Base-by-base conservation (phyloP, 768 basidiomycete species). In the Trametes coccinea region DNA sequence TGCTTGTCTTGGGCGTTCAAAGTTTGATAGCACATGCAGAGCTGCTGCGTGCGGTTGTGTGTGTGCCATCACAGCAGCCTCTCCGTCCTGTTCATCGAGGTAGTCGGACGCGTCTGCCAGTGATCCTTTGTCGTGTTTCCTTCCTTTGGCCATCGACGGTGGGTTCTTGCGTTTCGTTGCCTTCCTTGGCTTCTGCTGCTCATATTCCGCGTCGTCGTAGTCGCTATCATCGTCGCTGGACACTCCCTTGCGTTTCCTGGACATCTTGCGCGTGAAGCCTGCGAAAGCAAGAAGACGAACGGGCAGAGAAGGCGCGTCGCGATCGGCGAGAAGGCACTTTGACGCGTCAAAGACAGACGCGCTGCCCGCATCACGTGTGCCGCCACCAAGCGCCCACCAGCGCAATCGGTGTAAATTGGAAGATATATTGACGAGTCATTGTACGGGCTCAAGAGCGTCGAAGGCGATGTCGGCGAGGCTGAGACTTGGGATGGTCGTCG, bases 11-110 rank as follows among this genome's bases (percentile, higher is more conserved):
- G 86, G 73, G 22, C 76, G 61, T 13, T 68, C 72, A 16, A 80
- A 71, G 41, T 72, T 67, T 5, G 69, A 64, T 17, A 90, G 78
- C 50, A 74, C 66, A 69, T 91, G 89, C 55, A 71, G 72, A 34
- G 83, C 79, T 57, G 68, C 72, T 27, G 80, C 61, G 69, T 89
- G 88, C 29, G 59, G 29, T 1, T 8, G 33, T 46, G 50, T 10
- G 13, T 54, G 14, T 5, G 41, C 8, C 27, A 22, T 10, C 6
- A 55, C 53, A 16, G n/a, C 8, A 4, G 16, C 6, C 39, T 41
- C 62, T 47, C 29, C 14, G 14, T 56, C 40, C 5, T 29, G 39
- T 9, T 40, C 34, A 10, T 52, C 48, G n/a, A 17, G 10, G 2
- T 39, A 50, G 9, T 30, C 22, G n/a, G 44, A 51, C 47, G 52